phyloP scores from a whole-genome alignment of 768 basidiomycete species.

The Mycena amicta region DNA sequence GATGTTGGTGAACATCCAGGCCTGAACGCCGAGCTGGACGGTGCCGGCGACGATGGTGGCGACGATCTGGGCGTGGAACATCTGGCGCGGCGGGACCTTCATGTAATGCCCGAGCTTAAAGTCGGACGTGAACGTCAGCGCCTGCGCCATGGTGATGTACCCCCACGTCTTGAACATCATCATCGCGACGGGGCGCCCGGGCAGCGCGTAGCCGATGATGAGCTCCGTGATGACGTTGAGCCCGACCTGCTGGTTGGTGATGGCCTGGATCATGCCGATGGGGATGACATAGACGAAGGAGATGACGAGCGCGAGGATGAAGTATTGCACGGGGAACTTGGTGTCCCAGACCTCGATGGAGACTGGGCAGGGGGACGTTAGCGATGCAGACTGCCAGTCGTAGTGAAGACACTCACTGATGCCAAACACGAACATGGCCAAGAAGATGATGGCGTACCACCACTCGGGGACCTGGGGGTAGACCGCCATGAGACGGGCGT shows the following conservation, averaged over 20 bases:
- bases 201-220: slow-evolving; percentile 77
- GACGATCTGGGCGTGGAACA: slow-evolving; percentile 44
- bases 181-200: slow-evolving; percentile 75
- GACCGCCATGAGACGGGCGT: slow-evolving; percentile 76
- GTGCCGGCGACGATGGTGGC: slow-evolving; percentile 63
- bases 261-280: slow-evolving; percentile 58
- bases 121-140: slow-evolving; percentile 69
- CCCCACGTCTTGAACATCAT: slow-evolving; percentile 27
- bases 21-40: slow-evolving; percentile 65
- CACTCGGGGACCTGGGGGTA: slow-evolving; percentile 80
- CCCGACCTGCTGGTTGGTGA: slow-evolving; percentile 80
- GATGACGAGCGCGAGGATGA: neutral
- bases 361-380: no score
- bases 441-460: slow-evolving; percentile 81
- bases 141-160: slow-evolving; percentile 65
- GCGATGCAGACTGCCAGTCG: no score
- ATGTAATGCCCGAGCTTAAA: slow-evolving; percentile 82
- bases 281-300: slow-evolving; percentile 72
- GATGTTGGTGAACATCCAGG: slow-evolving; percentile 65
- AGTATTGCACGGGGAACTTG: neutral
- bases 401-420: no score
- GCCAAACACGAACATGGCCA: slow-evolving; percentile 2
- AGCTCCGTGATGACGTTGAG: slow-evolving; percentile 79
- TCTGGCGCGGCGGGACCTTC: slow-evolving; percentile 58
- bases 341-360: slow-evolving; percentile 2